A percentile compares a stretch with the other conserved stretches of the same genome.
Conservation (phyloP, 257 asterid genomes). For the Solanum appendiculatum region DNA sequence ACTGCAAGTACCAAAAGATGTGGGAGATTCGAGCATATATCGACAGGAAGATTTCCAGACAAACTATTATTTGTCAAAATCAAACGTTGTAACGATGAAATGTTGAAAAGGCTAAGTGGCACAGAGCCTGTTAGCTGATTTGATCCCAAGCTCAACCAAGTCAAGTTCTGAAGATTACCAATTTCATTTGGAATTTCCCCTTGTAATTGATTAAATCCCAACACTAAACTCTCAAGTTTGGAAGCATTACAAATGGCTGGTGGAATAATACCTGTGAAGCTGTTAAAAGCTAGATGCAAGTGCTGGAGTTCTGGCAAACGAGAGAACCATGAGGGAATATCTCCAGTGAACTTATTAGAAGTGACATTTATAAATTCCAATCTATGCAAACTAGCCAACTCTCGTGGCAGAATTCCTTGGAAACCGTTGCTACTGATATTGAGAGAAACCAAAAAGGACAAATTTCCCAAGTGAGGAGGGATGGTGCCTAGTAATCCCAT, state of each 20-base stretch:
- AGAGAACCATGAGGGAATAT: background rate
- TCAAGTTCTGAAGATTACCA: constrained; percentile 2
- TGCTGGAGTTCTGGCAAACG: constrained; percentile 1
- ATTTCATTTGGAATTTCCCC: constrained; percentile 4
- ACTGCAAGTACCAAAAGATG: background rate
- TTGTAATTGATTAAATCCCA: constrained; percentile 1
- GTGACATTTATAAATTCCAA: background rate
- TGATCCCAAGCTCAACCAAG: background rate
- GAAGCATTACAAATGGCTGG: background rate
- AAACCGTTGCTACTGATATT: constrained; percentile 2
- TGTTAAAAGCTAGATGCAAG: constrained; percentile 3
- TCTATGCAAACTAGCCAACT: background rate
- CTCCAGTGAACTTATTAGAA: constrained; percentile 10
- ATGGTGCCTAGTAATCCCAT: background rate
- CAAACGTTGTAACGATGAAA: background rate
- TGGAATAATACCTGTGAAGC: constrained; percentile 14
- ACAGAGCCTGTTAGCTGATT: constrained; percentile 10
- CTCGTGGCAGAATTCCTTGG: background rate
- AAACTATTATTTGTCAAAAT: background rate
- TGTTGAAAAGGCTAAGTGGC: constrained; percentile 5
- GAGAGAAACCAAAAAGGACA: constrained; percentile 6
- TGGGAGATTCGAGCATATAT: background rate
- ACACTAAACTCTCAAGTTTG: background rate
- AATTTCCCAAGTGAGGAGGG: constrained; percentile 4
- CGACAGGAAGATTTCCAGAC: background rate